phyloP scores from a whole-genome alignment of 495 filamentous ascomycete genomes.

The Zalerion maritima region DNA sequence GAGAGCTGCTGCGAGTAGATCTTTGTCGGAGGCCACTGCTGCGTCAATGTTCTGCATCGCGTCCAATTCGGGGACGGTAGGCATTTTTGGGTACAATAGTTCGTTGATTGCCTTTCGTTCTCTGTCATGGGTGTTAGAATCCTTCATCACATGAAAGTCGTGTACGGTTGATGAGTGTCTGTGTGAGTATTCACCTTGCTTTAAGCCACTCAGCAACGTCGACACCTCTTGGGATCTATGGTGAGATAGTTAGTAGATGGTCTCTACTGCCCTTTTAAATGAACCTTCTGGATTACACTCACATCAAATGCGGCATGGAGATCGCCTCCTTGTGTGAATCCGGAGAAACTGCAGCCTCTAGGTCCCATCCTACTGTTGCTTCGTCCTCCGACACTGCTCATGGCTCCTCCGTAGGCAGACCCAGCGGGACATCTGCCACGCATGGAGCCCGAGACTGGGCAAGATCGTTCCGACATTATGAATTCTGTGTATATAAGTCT shows the following conservation, averaged over 20 bases:
- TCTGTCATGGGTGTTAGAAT: no score
- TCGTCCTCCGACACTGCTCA: constrained; percentile 4
- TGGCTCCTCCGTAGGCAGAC: no score
- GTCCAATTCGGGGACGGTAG: constrained; percentile 16
- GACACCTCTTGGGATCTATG: constrained; percentile 19
- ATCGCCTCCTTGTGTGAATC: constrained; percentile 19
- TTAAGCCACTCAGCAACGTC: constrained; percentile 21
- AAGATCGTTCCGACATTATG: constrained; percentile 9
- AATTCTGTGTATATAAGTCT: no score
- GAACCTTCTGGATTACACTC: constrained; percentile 1
- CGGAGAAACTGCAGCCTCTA: constrained; percentile 20
- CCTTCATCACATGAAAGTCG: no score
- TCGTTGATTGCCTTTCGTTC: constrained; percentile 27
- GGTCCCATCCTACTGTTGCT: constrained; percentile 17
- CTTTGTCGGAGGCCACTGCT: constrained; percentile 28
- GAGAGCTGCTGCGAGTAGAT: constrained; percentile 33
- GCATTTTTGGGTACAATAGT: constrained; percentile 19
- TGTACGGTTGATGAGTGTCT: background rate
- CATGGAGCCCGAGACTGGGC: constrained; percentile 4
- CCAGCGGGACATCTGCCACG: constrained; percentile 5
- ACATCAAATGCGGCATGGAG: constrained; percentile 26
- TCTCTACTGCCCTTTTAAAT: background rate
- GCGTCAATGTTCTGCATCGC: constrained; percentile 24
- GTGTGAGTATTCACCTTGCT: constrained; percentile 9
- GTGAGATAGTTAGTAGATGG: constrained; percentile 3